Conservation (phyloP, 2,329 filamentous ascomycete species). For the Drechslera avenae region DNA sequence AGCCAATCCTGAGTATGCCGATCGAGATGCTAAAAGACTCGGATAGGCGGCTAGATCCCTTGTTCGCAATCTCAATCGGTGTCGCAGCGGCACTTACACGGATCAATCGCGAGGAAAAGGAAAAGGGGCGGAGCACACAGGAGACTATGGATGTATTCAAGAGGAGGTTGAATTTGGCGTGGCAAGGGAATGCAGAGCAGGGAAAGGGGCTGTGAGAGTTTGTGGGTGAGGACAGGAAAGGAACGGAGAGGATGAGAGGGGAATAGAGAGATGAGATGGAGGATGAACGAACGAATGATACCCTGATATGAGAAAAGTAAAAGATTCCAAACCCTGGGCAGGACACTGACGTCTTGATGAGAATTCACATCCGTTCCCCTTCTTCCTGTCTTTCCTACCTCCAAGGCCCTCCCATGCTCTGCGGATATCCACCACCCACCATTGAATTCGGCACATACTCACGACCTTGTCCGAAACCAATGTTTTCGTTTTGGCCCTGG, state of each 20-base stretch:
- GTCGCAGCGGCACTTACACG: constrained; percentile 50
- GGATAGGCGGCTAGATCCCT: constrained; percentile 53
- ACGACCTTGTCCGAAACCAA: background rate
- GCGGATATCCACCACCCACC: constrained; percentile 4
- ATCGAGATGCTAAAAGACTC: too few species aligned
- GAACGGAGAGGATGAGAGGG: too few species aligned
- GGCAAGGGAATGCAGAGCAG: constrained; percentile 17
- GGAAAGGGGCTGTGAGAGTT: background rate
- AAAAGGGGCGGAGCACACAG: constrained; percentile 49
- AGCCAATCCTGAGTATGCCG: too few species aligned
- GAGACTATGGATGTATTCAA: constrained; percentile 50
- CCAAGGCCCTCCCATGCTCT: constrained; percentile 18
- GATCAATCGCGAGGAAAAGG: constrained; percentile 55
- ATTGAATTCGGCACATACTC: too few species aligned
- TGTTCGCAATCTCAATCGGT: constrained; percentile 57
- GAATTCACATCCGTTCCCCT: too few species aligned
- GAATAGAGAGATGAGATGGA: background rate
- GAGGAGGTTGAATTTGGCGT: constrained; percentile 45
- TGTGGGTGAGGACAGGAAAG: background rate
- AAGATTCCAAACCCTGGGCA: too few species aligned
- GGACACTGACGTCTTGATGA: too few species aligned
- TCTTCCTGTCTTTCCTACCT: background rate
- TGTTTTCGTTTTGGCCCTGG: background rate
- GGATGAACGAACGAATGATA: too few species aligned
- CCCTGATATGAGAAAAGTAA: too few species aligned